Conservation (phyloP, 1,284 basidiomycete genomes). For the Moesziomyces parantarcticus region DNA sequence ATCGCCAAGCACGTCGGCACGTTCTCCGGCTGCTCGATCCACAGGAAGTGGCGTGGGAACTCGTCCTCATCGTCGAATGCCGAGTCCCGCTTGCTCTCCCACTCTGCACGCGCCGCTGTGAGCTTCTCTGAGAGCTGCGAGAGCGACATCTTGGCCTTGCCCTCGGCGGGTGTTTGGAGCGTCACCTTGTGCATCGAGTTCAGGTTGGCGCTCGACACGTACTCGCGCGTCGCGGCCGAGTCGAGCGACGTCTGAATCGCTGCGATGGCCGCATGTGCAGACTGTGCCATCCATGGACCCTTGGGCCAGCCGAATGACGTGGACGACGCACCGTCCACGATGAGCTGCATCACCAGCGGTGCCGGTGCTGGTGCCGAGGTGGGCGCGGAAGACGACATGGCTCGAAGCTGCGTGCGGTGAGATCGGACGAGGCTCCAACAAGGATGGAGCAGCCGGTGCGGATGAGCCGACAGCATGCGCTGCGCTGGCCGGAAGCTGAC, state of each 20-base stretch:
- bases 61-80: constrained; percentile 18
- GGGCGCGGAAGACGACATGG: constrained; percentile 11
- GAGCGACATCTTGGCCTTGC: constrained; percentile 50
- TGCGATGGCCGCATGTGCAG: constrained; percentile 73
- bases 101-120: constrained; percentile 31
- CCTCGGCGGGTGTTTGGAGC: constrained; percentile 54
- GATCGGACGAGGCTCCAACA: too few relatives aligned
- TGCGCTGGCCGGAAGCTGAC: too few relatives aligned
- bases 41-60: constrained; percentile 70
- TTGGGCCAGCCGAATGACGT: constrained; percentile 70
- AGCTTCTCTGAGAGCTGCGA: constrained; percentile 62
- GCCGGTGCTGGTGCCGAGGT: constrained; percentile 3
- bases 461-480: too few relatives aligned
- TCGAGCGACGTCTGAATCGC: constrained; percentile 31
- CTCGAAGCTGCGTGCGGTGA: neutral
- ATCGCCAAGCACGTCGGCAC: constrained; percentile 73
- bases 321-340: constrained; percentile 45
- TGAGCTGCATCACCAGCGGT: constrained; percentile 66
- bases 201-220: constrained; percentile 42
- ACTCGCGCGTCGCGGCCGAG: constrained; percentile 35
- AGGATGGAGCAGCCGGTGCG: too few relatives aligned
- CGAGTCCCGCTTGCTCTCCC: constrained; percentile 10
- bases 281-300: constrained; percentile 74
- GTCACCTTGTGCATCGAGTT: constrained; percentile 64
- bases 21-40: constrained; percentile 74